Percentiles rank a stretch among this genome's conserved stretches.
Evolutionary conservation across 805 yeast genomes (phyloP).

Genomic region (Yamadazyma laniorum): DNA sequence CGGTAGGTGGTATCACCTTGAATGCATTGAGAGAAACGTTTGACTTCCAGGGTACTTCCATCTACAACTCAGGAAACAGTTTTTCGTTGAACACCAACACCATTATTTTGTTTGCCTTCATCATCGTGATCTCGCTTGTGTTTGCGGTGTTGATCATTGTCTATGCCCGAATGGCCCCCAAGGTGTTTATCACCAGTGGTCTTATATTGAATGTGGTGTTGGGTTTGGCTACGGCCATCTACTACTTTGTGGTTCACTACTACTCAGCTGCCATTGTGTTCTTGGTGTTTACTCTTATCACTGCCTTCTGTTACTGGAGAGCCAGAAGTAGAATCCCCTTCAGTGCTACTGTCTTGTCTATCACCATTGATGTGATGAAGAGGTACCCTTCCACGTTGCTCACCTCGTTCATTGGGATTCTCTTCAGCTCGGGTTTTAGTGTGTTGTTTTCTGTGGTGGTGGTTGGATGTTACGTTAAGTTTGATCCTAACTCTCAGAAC

Average conservation of each 20-base stretch:
- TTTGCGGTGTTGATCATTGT: slow-evolving; percentile 55
- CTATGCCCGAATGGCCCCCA: slow-evolving; percentile 64
- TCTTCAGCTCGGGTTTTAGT: slow-evolving; percentile 61
- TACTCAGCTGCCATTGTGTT: slow-evolving; percentile 82
- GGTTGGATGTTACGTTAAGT: slow-evolving; percentile 76
- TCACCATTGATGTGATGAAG: slow-evolving; percentile 76
- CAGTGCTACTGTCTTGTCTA: slow-evolving; percentile 65
- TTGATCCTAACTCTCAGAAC: slow-evolving; percentile 54
- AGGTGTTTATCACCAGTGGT: slow-evolving; percentile 65
- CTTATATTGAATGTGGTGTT: slow-evolving; percentile 63
- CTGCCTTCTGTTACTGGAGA: slow-evolving; percentile 72
- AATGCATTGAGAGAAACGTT: slow-evolving; percentile 59
- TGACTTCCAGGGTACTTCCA: slow-evolving; percentile 58
- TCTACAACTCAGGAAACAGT: slow-evolving; percentile 50
- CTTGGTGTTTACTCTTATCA: slow-evolving; percentile 58
- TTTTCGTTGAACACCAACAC: slow-evolving; percentile 76
- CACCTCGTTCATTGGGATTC: slow-evolving; percentile 58
- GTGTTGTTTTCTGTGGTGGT: slow-evolving; percentile 64
- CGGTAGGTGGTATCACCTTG: slow-evolving; percentile 66
- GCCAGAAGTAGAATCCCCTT: slow-evolving; percentile 71
- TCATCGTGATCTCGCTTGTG: slow-evolving; percentile 57
- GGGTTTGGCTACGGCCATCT: slow-evolving; percentile 75
- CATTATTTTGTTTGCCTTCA: slow-evolving; percentile 64
- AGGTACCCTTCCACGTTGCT: slow-evolving; percentile 66
- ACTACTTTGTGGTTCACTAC: slow-evolving; percentile 63